Evolutionary conservation across 257 asterid species (phyloP), one percentile per base, ranked within the genome.

Genomic region (Capsicum pubescens): DNA sequence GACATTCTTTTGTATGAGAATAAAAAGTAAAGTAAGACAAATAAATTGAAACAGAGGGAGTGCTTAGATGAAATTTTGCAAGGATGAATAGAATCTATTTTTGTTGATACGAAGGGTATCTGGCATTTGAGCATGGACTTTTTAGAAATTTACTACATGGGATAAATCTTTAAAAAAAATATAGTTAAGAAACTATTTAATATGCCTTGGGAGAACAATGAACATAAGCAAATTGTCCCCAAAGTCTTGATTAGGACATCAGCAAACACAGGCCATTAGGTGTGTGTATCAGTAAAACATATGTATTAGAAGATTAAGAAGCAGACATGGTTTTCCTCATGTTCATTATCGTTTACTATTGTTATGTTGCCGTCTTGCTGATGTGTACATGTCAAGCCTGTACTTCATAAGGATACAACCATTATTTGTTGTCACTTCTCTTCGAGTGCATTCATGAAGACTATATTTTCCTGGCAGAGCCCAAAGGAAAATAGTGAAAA

Each of bases 401-500:
- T 74, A 50, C 44, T 13, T 50, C 35, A 1, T 52, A 52, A 26
- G 14, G 21, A 50, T 21, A 7, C 46, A 12, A 4, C 1, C 7
- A 1, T 50, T 74, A 19, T 76, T 76, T 13, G 48, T 44, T 74
- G 60, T 76, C 48, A 76, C 26, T 48, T 76, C 26, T 52, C 48
- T 26, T 76, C 12, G 26, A 52, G 63, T 76, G 48, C 81, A 76
- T 76, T 76, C 6, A 76, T 1, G 48, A 52, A 76, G 81, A 26
- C 8, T 52, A 14, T 14, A 26, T 76, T 21, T 76, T 52, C 61
- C 60, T 52, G 26, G 14, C 9, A 76, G 81, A 76, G 64, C 63
- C 81, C 63, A 76, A 77, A 26, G 48, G 82, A 32, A 14, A 77
- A 77, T 44, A 26, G 63, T 26, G 64, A 83, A 83, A 87, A 85